Evolutionary conservation across 306 rosid species (phyloP).

Genomic region (Vigna angularis): DNA sequence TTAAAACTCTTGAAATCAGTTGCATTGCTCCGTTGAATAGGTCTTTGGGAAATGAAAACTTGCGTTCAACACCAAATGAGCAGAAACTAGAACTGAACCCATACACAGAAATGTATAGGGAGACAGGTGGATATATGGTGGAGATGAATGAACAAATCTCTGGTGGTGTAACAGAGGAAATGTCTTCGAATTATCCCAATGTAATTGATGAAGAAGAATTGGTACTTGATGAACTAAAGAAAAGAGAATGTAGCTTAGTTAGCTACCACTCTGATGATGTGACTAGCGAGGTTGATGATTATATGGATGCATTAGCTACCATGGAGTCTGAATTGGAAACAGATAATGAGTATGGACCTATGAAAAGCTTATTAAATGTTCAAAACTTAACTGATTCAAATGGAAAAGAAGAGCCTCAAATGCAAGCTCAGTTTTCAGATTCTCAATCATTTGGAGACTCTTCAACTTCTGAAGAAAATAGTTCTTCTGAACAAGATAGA

Average conservation of each 20-base stretch:
- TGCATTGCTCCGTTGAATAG: constrained; percentile 59
- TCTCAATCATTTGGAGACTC: constrained; percentile 72
- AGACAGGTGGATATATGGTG: constrained; percentile 47
- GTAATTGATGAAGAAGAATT: constrained; percentile 50
- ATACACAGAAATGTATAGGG: constrained; percentile 43
- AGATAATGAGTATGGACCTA: constrained; percentile 65
- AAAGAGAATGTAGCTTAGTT: constrained; percentile 54
- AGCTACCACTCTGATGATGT: constrained; percentile 73
- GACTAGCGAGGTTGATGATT: constrained; percentile 85
- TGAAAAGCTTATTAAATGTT: constrained; percentile 50
- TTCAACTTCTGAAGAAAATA: constrained; percentile 66
- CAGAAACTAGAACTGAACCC: constrained; percentile 54
- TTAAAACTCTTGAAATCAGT: constrained; percentile 77
- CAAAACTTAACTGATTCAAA: constrained; percentile 52
- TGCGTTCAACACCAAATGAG: constrained; percentile 59
- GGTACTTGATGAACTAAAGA: constrained; percentile 56
- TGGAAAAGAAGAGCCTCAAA: constrained; percentile 62
- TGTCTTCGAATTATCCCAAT: constrained; percentile 49
- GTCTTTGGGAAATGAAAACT: constrained; percentile 56
- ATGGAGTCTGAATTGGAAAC: constrained; percentile 78
- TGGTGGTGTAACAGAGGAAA: constrained; percentile 52
- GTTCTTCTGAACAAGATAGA: constrained; percentile 59
- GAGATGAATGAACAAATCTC: constrained; percentile 53
- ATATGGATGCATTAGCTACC: constrained; percentile 80
- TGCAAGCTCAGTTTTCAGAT: constrained; percentile 65